Evolutionary conservation across 2,329 filamentous ascomycete genomes (phyloP), one percentile per base, ranked within the genome.

Genomic region (Claviceps pusilla): DNA sequence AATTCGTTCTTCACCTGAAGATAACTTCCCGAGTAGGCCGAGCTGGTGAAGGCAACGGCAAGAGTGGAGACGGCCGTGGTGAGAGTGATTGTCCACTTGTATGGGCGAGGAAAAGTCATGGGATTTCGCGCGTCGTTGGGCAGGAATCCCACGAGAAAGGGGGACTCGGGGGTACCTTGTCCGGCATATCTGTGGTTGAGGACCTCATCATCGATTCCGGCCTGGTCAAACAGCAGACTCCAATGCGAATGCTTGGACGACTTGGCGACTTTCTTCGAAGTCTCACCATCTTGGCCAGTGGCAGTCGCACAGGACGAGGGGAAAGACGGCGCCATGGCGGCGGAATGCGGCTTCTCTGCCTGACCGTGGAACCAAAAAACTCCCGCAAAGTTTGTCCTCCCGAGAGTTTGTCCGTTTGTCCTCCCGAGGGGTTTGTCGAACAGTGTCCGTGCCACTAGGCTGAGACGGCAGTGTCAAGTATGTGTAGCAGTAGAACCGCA

Each of bases 81-180:
- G 52, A 78, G 63, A 1, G 82, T 84, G 58, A 84, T 78, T 35
- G 65, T 64, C 84, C 85, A 89, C 69, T 87, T 87, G 66, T 76
- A 77, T 33, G 62, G 54, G 2, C 62, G 56, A 10, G 75, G 68
- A 60, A 81, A 86, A 50, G 72, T 71, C 73, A 84, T 77, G 0
- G 85, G 83, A 65, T 89, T 85, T 58, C 79, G 77, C 10, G 77
- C 76, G 64, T 89, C 86, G 52, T 80, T 67, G 19, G 78, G 76
- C 28, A 87, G 76, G 69, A 83, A 89, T 54, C 80, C 77, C 59
- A 89, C 83, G 37, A 82, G 68, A 58, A 78, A 89, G 1, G 86
- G 86, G 45, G 83, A 79, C 47, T 84, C 78, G 9, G 73, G 65
- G 2, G 84, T 89, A 56, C 86, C 86, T 12, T 75, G 66, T 31